Evolutionary conservation across 2,329 filamentous ascomycete genomes (phyloP), one percentile per base, ranked within the genome.

Genomic region (Calonectria crousiana): DNA sequence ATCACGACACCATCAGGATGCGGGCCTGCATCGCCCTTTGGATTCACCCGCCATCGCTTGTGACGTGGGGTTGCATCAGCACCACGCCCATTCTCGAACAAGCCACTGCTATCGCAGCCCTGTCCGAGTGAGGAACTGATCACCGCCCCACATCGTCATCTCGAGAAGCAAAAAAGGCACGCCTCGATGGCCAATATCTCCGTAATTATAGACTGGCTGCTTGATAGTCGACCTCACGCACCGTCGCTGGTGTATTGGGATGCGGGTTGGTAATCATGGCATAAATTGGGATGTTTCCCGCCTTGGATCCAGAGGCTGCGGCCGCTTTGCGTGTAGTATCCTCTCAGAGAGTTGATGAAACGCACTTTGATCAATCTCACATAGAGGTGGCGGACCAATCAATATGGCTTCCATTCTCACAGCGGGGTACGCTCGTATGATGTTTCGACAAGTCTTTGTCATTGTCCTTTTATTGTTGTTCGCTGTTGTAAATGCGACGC

Each of bases 21-120:
- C 44, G 67, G 34, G 53, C 71, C 65, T 67, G 56, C 71, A 72
- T 58, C 30, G 58, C 56, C 36, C 16, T 41, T 49, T 36, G 28
- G 11, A 11, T 41, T 64, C 56, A 56, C 53, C 65, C 26, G 38
- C 56, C 51, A 23, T 44, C 18, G 49, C 73, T 60, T 60, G 69
- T 72, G 69, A 74, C 73, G 36, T 64, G 65, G 52, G 58, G 73
- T 74, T 69, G 73, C 56, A 74, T 69, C 69, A 58, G 56, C 30
- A 51, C 47, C 53, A 60, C 53, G 30, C 28, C 36, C 30, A 41
- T 64, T 34, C 73, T 72, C 58, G 73, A 51, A 64, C 44, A 56
- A 69, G 69, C 53, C 32, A 66, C 9, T 32, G 56, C 32, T 60
- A 60, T 65, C 53, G 28, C 52, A 51, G 52, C n/a, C 69, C 47